These are phyloP conservation scores for Wickerhamiella sergipiensis DNA, from an alignment of 805 yeast species.

Conservation along the genomic window DNA sequence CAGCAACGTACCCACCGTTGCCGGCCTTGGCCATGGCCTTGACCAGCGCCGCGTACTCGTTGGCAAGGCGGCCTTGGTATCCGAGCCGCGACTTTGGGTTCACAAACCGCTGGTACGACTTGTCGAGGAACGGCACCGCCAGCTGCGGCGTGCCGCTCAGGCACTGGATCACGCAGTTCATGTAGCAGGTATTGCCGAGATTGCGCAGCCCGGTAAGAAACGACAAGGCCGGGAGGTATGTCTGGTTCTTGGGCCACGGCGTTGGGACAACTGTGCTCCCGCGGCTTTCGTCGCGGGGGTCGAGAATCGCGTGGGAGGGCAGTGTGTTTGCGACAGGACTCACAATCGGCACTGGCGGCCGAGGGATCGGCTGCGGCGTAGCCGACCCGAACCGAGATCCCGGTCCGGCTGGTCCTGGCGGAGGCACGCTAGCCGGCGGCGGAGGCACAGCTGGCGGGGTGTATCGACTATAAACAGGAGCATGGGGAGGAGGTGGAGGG, in stretches of 20 bases:
- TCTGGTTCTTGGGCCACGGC: background rate
- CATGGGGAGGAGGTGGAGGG: background rate
- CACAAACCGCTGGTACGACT: conserved; percentile 49
- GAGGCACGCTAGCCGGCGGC: too few species aligned
- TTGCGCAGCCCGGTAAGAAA: conserved; percentile 45
- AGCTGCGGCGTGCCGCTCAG: conserved; percentile 58
- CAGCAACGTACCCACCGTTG: conserved; percentile 32
- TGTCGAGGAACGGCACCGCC: conserved; percentile 45
- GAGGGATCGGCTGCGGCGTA: background rate
- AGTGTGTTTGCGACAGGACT: too few species aligned
- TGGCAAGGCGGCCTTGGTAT: conserved; percentile 65
- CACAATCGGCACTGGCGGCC: background rate
- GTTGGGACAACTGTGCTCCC: background rate
- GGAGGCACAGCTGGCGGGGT: background rate
- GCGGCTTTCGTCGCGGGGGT: background rate
- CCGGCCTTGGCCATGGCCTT: conserved; percentile 30
- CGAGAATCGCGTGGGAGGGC: background rate
- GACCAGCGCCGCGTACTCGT: conserved; percentile 48
- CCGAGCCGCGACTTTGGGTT: conserved; percentile 66
- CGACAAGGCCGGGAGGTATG: background rate
- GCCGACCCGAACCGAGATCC: too few species aligned
- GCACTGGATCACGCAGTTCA: conserved; percentile 86
- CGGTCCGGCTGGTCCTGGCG: too few species aligned
- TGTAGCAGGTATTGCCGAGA: conserved; percentile 83
- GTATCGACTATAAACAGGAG: background rate